Evolutionary conservation across 1,139 yeast genomes (phyloP).

Genomic region (Pichia terricola): DNA sequence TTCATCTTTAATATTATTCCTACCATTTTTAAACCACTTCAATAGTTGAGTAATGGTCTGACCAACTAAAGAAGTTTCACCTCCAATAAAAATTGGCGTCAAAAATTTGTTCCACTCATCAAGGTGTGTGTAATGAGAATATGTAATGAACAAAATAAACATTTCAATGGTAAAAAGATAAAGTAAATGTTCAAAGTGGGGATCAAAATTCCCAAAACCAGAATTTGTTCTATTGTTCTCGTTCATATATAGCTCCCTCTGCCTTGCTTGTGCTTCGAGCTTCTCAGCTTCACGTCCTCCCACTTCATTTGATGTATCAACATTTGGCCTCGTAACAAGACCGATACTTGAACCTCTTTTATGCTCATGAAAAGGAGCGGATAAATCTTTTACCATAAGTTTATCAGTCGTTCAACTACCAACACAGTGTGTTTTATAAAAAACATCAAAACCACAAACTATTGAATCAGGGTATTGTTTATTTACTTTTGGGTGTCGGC

Average conservation of each 20-base stretch:
- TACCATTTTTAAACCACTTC: constrained; percentile 21
- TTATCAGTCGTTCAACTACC: too few relatives aligned
- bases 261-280: not conserved
- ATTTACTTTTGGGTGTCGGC: too few relatives aligned
- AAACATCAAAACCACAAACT: too few relatives aligned
- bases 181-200: constrained; percentile 16
- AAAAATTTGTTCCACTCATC: constrained; percentile 21
- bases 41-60: constrained; percentile 46
- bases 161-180: constrained; percentile 20
- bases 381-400: too few relatives aligned
- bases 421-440: too few relatives aligned
- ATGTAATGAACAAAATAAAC: constrained; percentile 20
- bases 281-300: not conserved
- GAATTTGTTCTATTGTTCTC: not conserved
- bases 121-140: constrained; percentile 22
- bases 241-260: not conserved
- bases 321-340: too few relatives aligned
- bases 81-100: constrained; percentile 24
- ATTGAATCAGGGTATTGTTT: too few relatives aligned
- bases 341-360: too few relatives aligned
- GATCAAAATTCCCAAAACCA: constrained; percentile 3
- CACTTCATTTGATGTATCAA: too few relatives aligned
- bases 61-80: constrained; percentile 43
- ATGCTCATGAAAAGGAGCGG: too few relatives aligned
- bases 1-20: not conserved